phyloP scores from a whole-genome alignment of 768 basidiomycete genomes.

The Hypholoma fasciculare region DNA sequence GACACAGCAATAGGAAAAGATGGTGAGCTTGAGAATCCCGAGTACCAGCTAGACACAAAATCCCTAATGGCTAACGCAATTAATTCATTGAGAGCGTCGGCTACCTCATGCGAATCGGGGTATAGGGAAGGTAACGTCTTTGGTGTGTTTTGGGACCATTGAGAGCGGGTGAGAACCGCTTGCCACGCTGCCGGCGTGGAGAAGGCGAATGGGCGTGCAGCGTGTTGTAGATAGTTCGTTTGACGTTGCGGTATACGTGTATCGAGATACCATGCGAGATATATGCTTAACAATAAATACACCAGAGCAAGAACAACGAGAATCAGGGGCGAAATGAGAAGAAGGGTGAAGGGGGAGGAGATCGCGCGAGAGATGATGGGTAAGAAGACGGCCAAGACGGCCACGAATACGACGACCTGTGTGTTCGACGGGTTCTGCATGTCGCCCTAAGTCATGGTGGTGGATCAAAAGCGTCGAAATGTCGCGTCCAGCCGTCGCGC shows the following conservation, averaged over 20 bases:
- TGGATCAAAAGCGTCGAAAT: neutral
- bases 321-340: conserved; percentile 65
- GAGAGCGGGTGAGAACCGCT: conserved; percentile 82
- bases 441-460: neutral
- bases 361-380: conserved; percentile 55
- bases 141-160: conserved; percentile 79
- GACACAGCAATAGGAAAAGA: conserved; percentile 90
- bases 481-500: neutral
- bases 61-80: conserved; percentile 81
- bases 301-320: conserved; percentile 46
- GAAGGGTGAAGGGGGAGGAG: conserved; percentile 64
- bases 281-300: conserved; percentile 54
- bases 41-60: conserved; percentile 92
- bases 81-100: conserved; percentile 75
- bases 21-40: conserved; percentile 79
- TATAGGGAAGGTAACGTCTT: conserved; percentile 67
- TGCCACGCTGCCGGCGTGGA: conserved; percentile 96
- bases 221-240: conserved; percentile 44
- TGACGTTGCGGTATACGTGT: conserved; percentile 27
- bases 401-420: conserved; percentile 56
- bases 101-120: conserved; percentile 64
- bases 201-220: conserved; percentile 78
- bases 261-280: conserved; percentile 62
- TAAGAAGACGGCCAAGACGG: conserved; percentile 54
- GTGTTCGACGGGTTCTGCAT: conserved; percentile 45